phyloP scores from a whole-genome alignment of 768 basidiomycete species.

The Panus rudis region DNA sequence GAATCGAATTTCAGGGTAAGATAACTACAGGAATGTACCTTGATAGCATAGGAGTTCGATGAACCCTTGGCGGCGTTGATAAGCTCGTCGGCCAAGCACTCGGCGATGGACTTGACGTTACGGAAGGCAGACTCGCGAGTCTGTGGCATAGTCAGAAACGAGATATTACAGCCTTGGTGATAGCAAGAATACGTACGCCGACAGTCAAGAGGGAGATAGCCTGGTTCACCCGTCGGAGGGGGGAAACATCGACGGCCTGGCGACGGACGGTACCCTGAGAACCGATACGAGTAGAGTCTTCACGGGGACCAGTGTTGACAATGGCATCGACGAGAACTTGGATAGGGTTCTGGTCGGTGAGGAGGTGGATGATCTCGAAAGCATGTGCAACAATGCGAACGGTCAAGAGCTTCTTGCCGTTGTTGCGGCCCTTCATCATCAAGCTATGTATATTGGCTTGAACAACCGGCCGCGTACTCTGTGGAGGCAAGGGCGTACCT shows the following conservation, averaged over 20 bases:
- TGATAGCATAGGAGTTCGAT: slow-evolving; percentile 99
- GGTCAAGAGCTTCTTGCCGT: slow-evolving; percentile 98
- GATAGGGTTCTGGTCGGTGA: slow-evolving; percentile 99
- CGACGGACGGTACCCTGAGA: slow-evolving; percentile 99
- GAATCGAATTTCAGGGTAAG: neutral
- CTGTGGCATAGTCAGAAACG: slow-evolving; percentile 32
- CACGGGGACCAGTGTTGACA: slow-evolving; percentile 98
- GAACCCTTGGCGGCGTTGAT: slow-evolving; percentile 99
- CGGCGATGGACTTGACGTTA: slow-evolving; percentile 98
- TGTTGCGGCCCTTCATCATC: slow-evolving; percentile 99
- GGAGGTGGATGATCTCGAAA: slow-evolving; percentile 99
- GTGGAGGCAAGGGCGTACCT: slow-evolving; percentile 44
- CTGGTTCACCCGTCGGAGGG: slow-evolving; percentile 97
- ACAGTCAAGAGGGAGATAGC: slow-evolving; percentile 90
- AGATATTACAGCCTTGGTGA: neutral
- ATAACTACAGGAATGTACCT: slow-evolving; percentile 47
- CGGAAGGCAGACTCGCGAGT: slow-evolving; percentile 99
- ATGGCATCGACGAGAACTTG: slow-evolving; percentile 99
- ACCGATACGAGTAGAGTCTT: slow-evolving; percentile 99
- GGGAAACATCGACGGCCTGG: slow-evolving; percentile 99
- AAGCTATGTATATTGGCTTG: slow-evolving; percentile 41
- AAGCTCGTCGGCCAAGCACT: slow-evolving; percentile 98
- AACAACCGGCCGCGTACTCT: neutral
- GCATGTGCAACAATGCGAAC: slow-evolving; percentile 99
- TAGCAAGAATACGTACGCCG: slow-evolving; percentile 57